phyloP scores from a whole-genome alignment of 805 yeast genomes.

The Pichia cabralensis region DNA sequence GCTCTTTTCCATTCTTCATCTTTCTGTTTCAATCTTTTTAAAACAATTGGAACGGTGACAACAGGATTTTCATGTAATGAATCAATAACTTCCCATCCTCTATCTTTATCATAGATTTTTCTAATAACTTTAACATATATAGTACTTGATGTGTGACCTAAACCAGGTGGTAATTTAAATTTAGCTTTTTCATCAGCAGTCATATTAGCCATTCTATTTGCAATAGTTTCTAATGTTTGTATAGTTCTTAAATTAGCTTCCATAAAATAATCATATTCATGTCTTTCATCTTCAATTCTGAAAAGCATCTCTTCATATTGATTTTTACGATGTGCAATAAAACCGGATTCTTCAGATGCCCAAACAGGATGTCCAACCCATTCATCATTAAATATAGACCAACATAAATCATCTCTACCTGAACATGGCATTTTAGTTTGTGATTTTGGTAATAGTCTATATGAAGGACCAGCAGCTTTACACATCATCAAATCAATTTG shows the following conservation, averaged over 20 bases:
- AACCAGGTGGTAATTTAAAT: slow-evolving; percentile 84
- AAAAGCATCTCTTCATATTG: slow-evolving; percentile 94
- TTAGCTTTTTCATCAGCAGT: slow-evolving; percentile 68
- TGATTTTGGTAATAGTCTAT: slow-evolving; percentile 83
- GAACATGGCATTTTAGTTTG: slow-evolving; percentile 96
- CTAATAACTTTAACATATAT: slow-evolving; percentile 90
- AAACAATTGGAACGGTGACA: slow-evolving; percentile 86
- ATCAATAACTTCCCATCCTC: slow-evolving; percentile 93
- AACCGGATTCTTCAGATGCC: slow-evolving; percentile 99
- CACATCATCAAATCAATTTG: slow-evolving; percentile 83
- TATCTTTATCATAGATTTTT: slow-evolving; percentile 86
- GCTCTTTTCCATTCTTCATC: slow-evolving; percentile 99
- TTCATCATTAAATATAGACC: slow-evolving; percentile 97
- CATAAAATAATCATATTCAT: slow-evolving; percentile 92
- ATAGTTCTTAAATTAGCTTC: slow-evolving; percentile 92
- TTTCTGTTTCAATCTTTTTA: slow-evolving; percentile 89
- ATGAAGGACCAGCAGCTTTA: slow-evolving; percentile 92
- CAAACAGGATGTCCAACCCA: slow-evolving; percentile 99
- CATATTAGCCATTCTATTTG: slow-evolving; percentile 90
- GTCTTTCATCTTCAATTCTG: slow-evolving; percentile 95
- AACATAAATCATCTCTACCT: slow-evolving; percentile 97
- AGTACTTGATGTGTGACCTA: slow-evolving; percentile 85
- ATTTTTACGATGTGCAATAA: slow-evolving; percentile 96
- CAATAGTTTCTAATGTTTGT: slow-evolving; percentile 90
- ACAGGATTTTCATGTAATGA: slow-evolving; percentile 94